Conservation (phyloP, 257 asterid genomes). For the Jacaranda copaia region DNA sequence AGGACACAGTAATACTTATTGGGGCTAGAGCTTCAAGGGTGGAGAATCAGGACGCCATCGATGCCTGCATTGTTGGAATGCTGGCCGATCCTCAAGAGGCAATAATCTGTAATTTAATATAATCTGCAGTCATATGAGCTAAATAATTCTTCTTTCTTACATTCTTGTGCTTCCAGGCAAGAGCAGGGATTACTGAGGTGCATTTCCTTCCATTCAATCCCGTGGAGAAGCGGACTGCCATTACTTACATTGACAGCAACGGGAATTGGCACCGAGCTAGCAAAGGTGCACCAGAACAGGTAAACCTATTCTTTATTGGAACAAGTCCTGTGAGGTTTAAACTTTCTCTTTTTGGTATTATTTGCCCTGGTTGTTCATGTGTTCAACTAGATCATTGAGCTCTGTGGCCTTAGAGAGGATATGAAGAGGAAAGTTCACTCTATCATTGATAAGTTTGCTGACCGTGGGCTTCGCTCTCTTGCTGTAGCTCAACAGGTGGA, state of each 20-base stretch:
- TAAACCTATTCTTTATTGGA: constrained; percentile 20
- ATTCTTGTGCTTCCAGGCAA: constrained; percentile 47
- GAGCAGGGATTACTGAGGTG: constrained; percentile 66
- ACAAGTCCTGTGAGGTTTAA: not conserved
- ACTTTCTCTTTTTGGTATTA: not conserved
- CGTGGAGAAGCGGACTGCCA: constrained; percentile 74
- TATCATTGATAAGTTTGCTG: constrained; percentile 63
- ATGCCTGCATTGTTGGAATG: constrained; percentile 73
- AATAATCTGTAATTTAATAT: not conserved
- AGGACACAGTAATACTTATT: constrained; percentile 52
- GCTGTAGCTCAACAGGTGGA: constrained; percentile 58
- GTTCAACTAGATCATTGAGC: constrained; percentile 50
- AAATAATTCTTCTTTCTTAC: not conserved
- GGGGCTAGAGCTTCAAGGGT: constrained; percentile 80
- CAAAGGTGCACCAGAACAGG: constrained; percentile 87
- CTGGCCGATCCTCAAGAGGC: constrained; percentile 69
- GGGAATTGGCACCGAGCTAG: constrained; percentile 74
- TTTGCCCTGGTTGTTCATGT: not conserved
- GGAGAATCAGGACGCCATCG: constrained; percentile 82
- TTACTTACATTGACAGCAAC: constrained; percentile 55
- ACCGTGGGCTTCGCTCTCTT: constrained; percentile 71
- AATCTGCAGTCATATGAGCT: not conserved
- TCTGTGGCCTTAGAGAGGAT: constrained; percentile 50
- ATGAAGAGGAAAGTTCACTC: constrained; percentile 50
- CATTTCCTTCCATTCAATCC: constrained; percentile 81